Evolutionary conservation across 345 rosid genomes (phyloP).

Genomic region (Lepidium africanum): DNA sequence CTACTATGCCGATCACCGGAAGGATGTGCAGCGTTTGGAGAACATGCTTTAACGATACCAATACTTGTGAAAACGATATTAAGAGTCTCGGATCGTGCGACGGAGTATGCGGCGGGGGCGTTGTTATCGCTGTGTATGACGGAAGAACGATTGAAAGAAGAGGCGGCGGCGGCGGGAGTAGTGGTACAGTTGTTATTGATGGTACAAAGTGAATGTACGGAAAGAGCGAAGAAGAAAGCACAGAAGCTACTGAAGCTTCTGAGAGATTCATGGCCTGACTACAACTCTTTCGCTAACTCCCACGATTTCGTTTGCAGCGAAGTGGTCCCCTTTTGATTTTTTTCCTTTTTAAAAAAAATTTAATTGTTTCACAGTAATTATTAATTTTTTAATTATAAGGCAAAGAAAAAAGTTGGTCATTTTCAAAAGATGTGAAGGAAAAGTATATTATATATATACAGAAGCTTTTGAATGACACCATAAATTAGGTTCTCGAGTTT

Average conservation of each 20-base stretch:
- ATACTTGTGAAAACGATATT: conserved; percentile 61
- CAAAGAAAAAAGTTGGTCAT: neutral
- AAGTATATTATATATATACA: neutral
- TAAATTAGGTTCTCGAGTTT: neutral
- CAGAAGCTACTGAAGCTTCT: conserved; percentile 77
- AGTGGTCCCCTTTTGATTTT: conserved; percentile 60
- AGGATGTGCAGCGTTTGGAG: conserved; percentile 59
- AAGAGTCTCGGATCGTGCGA: conserved; percentile 78
- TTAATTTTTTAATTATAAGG: conserved; percentile 1
- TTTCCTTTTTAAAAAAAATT: neutral
- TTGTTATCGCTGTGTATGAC: conserved; percentile 60
- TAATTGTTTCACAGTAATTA: conserved; percentile 7
- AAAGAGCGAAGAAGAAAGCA: conserved; percentile 85
- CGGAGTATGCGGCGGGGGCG: conserved; percentile 94
- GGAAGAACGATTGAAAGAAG: conserved; percentile 52
- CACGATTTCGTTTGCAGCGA: conserved; percentile 70
- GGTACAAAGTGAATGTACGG: conserved; percentile 96
- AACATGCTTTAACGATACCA: conserved; percentile 72
- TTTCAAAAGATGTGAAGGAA: neutral
- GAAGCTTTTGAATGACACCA: neutral
- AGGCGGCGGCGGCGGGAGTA: conserved; percentile 85
- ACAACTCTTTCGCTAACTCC: conserved; percentile 47
- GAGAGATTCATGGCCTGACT: conserved; percentile 77
- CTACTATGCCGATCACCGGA: conserved; percentile 61
- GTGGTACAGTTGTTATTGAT: conserved; percentile 66